Evolutionary conservation across 306 rosid genomes (phyloP).

Genomic region (Coriaria nepalensis): DNA sequence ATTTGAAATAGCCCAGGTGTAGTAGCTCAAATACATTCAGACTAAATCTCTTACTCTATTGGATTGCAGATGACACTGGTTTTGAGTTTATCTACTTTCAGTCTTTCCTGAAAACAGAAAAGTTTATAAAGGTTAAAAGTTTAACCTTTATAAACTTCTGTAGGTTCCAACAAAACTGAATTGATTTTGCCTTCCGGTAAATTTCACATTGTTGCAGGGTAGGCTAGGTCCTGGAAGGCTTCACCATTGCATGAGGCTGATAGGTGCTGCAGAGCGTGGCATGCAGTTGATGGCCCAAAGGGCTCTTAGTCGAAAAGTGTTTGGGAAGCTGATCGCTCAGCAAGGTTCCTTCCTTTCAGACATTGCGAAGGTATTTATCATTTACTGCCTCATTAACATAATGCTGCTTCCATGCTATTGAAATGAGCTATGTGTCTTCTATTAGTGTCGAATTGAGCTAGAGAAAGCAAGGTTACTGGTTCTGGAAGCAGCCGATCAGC

Average conservation of each 20-base stretch:
- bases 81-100: too few relatives aligned
- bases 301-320: constrained; percentile 68
- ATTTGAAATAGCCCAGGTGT: constrained; percentile 94
- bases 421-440: too few relatives aligned
- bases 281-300: constrained; percentile 73
- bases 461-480: constrained; percentile 77
- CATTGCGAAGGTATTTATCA: constrained; percentile 68
- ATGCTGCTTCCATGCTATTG: constrained; percentile 11
- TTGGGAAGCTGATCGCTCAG: constrained; percentile 82
- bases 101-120: background rate
- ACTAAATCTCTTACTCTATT: too few relatives aligned
- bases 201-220: constrained; percentile 41
- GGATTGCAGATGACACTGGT: too few relatives aligned
- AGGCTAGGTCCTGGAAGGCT: constrained; percentile 96
- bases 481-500: constrained; percentile 88
- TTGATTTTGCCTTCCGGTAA: background rate
- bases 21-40: constrained; percentile 15
- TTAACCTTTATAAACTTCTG: constrained; percentile 1
- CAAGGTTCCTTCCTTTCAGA: constrained; percentile 85
- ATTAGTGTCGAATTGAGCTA: constrained; percentile 80
- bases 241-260: constrained; percentile 95
- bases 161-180: background rate
- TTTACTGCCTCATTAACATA: too few relatives aligned
- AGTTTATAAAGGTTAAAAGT: background rate
- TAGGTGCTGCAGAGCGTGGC: constrained; percentile 92